A percentile compares a stretch with the other conserved stretches of the same genome.
phyloP scores from a whole-genome alignment of 495 filamentous ascomycete genomes.

The Penicillium cinerascens region DNA sequence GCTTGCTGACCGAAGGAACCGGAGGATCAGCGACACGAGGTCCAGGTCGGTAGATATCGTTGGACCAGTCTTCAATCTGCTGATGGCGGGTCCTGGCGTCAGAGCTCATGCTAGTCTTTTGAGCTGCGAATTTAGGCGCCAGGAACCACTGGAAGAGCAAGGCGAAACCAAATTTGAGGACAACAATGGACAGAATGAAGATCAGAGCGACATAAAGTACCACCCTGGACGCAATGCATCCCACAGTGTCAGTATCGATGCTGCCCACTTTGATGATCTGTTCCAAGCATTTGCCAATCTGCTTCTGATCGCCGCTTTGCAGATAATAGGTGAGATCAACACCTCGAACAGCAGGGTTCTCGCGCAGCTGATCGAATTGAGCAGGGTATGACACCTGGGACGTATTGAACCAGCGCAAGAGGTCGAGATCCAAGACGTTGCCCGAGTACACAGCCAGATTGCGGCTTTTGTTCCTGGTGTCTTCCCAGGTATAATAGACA shows the following conservation, averaged over 20 bases:
- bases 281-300: constrained; percentile 76
- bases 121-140: constrained; percentile 72
- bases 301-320: constrained; percentile 71
- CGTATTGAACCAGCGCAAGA: constrained; percentile 87
- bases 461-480: constrained; percentile 81
- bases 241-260: constrained; percentile 93
- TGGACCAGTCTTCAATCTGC: constrained; percentile 97
- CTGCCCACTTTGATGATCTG: constrained; percentile 94
- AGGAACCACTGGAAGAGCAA: constrained; percentile 95
- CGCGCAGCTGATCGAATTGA: constrained; percentile 74
- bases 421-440: constrained; percentile 87
- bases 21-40: constrained; percentile 70
- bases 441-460: constrained; percentile 93
- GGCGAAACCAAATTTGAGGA: constrained; percentile 84
- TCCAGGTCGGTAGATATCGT: constrained; percentile 92
- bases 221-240: constrained; percentile 95
- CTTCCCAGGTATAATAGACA: constrained; percentile 96
- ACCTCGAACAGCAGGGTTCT: constrained; percentile 75
- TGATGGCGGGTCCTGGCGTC: constrained; percentile 77
- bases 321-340: constrained; percentile 87
- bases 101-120: constrained; percentile 64
- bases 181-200: constrained; percentile 88
- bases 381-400: constrained; percentile 74
- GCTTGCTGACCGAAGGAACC: constrained; percentile 65
- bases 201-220: constrained; percentile 92